These are phyloP conservation scores for Cercophora scortea DNA, from an alignment of 495 filamentous ascomycete species.

Conservation along the genomic window DNA sequence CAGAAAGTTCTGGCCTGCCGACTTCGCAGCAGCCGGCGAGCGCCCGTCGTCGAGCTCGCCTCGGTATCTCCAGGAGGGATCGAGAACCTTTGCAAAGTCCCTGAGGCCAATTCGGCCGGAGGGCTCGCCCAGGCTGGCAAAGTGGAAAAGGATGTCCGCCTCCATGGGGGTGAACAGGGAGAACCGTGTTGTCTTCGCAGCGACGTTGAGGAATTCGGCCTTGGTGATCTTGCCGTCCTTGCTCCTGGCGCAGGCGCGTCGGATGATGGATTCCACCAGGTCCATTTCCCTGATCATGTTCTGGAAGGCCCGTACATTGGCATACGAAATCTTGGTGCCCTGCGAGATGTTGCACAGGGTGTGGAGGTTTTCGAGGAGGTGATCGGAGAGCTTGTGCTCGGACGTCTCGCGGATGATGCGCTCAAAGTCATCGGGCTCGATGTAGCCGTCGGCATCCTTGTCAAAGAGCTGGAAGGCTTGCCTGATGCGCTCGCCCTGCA, in stretches of 20 bases:
- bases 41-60: slow-evolving; percentile 32
- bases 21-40: slow-evolving; percentile 33
- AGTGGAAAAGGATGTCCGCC: slow-evolving; percentile 97
- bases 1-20: slow-evolving; percentile 36
- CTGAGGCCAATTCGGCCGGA: slow-evolving; percentile 71
- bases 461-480: slow-evolving; percentile 93
- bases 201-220: slow-evolving; percentile 91
- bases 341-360: slow-evolving; percentile 92
- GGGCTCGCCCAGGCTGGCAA: slow-evolving; percentile 84
- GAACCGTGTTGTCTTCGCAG: slow-evolving; percentile 81
- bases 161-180: slow-evolving; percentile 97
- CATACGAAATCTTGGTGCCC: slow-evolving; percentile 90
- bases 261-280: slow-evolving; percentile 83
- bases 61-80: slow-evolving; percentile 76
- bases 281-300: slow-evolving; percentile 98
- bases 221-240: slow-evolving; percentile 86
- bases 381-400: slow-evolving; percentile 95
- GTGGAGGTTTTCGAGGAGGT: slow-evolving; percentile 86
- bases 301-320: slow-evolving; percentile 94
- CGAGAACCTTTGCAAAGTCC: slow-evolving; percentile 92
- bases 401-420: slow-evolving; percentile 90
- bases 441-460: slow-evolving; percentile 92
- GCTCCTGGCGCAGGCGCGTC: slow-evolving; percentile 77
- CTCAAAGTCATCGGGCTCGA: slow-evolving; percentile 92
- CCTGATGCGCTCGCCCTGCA: slow-evolving; percentile 90